Evolutionary conservation across 2,329 filamentous ascomycete genomes (phyloP).

Genomic region (Penicillium rolfsii): DNA sequence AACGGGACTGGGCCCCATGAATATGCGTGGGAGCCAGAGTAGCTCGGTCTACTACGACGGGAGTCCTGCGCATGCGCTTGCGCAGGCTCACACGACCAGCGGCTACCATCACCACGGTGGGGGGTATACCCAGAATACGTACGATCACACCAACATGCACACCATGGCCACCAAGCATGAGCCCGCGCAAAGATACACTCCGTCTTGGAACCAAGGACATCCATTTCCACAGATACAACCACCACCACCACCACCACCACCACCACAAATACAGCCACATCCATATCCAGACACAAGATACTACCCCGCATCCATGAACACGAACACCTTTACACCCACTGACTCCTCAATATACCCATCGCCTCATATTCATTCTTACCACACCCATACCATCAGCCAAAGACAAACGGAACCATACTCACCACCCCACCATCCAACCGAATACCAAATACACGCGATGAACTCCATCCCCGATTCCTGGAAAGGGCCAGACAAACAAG

Average conservation of each 20-base stretch:
- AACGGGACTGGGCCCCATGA: background rate
- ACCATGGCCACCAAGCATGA: background rate
- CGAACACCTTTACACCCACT: background rate
- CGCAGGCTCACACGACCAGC: background rate
- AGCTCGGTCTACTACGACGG: conserved; percentile 1
- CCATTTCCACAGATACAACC: background rate
- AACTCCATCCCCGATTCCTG: conserved; percentile 27
- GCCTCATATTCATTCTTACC: background rate
- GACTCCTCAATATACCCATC: background rate
- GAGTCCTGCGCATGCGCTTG: background rate
- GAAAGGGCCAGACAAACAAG: conserved; percentile 30
- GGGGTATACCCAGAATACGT: background rate
- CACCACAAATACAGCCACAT: background rate
- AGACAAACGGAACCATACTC: background rate
- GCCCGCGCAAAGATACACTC: conserved; percentile 3
- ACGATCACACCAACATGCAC: background rate
- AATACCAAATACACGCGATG: conserved; percentile 3
- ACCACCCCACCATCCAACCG: background rate
- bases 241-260: background rate
- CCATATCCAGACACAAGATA: conserved; percentile 1
- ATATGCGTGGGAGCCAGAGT: background rate
- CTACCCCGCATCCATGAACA: conserved; percentile 10
- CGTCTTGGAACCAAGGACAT: background rate
- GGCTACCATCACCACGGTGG: background rate
- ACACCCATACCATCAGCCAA: background rate